Evolutionary conservation across 2,329 filamentous ascomycete species (phyloP).

Genomic region (Stachybotrys elegans): DNA sequence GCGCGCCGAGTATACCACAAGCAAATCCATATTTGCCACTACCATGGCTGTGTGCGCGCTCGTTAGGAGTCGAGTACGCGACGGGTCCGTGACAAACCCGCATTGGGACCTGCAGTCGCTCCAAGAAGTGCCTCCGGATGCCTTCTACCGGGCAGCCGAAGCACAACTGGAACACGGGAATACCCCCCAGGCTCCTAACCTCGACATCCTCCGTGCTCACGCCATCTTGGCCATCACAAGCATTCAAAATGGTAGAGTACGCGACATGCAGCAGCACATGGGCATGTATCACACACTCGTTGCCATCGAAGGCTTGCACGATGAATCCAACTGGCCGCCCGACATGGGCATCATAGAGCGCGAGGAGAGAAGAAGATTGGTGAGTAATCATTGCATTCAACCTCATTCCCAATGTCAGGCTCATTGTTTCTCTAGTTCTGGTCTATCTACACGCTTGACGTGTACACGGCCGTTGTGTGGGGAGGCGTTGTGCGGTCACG

Average conservation of each 20-base stretch:
- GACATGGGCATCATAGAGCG: conserved; percentile 37
- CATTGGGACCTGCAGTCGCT: conserved; percentile 34
- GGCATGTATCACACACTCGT: conserved; percentile 45
- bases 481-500: conserved; percentile 18
- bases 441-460: conserved; percentile 53
- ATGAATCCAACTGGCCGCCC: conserved; percentile 47
- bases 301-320: conserved; percentile 44
- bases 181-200: conserved; percentile 1
- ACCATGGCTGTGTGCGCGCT: conserved; percentile 48
- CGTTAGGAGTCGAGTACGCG: conserved; percentile 40
- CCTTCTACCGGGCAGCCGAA: conserved; percentile 15
- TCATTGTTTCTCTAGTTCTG: conserved; percentile 35
- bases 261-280: conserved; percentile 44
- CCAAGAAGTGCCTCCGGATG: conserved; percentile 20
- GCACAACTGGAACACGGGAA: conserved; percentile 8
- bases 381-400: conserved; percentile 17
- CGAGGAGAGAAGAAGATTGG: conserved; percentile 41
- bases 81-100: conserved; percentile 38
- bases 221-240: conserved; percentile 43
- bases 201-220: conserved; percentile 16
- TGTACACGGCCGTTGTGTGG: conserved; percentile 50
- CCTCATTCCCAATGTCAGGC: background rate
- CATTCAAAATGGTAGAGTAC: conserved; percentile 45
- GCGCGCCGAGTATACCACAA: conserved; percentile 34
- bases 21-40: conserved; percentile 39